Evolutionary conservation across 2,329 filamentous ascomycete species (phyloP).

Genomic region (Aspergillus tamarii): DNA sequence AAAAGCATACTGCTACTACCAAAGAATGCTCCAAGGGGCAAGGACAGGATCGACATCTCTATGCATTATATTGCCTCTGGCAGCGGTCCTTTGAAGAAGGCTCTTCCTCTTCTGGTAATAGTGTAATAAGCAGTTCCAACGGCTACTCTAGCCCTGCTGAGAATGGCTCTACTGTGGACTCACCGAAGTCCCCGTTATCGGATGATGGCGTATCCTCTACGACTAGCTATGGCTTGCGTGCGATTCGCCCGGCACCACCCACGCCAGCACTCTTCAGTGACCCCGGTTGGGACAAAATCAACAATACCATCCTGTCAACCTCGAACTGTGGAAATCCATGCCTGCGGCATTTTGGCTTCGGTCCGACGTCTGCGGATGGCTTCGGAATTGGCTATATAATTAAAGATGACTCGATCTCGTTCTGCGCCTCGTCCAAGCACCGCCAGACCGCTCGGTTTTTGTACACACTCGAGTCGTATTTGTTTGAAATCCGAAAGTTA

Average conservation of each 20-base stretch:
- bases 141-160: slow-evolving; percentile 65
- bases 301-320: slow-evolving; percentile 90
- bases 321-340: slow-evolving; percentile 99
- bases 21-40: slow-evolving; percentile 85
- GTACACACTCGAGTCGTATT: slow-evolving; percentile 85
- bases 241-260: slow-evolving; percentile 47
- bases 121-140: slow-evolving; percentile 56
- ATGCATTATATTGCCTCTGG: slow-evolving; percentile 93
- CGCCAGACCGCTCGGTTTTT: slow-evolving; percentile 89
- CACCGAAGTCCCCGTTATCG: slow-evolving; percentile 41
- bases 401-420: slow-evolving; percentile 87
- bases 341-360: slow-evolving; percentile 94
- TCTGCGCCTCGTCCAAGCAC: slow-evolving; percentile 92
- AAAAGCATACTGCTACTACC: slow-evolving; percentile 79
- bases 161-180: slow-evolving; percentile 28
- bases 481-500: slow-evolving; percentile 86
- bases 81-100: slow-evolving; percentile 83
- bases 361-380: slow-evolving; percentile 87
- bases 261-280: slow-evolving; percentile 83
- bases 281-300: slow-evolving; percentile 89
- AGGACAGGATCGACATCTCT: slow-evolving; percentile 90
- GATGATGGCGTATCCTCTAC: slow-evolving; percentile 48
- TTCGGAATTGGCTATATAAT: slow-evolving; percentile 99
- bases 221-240: slow-evolving; percentile 61
- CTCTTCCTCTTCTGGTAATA: slow-evolving; percentile 54